Conservation (phyloP, 2,329 filamentous ascomycete genomes). For the Lizonia empirigonia region DNA sequence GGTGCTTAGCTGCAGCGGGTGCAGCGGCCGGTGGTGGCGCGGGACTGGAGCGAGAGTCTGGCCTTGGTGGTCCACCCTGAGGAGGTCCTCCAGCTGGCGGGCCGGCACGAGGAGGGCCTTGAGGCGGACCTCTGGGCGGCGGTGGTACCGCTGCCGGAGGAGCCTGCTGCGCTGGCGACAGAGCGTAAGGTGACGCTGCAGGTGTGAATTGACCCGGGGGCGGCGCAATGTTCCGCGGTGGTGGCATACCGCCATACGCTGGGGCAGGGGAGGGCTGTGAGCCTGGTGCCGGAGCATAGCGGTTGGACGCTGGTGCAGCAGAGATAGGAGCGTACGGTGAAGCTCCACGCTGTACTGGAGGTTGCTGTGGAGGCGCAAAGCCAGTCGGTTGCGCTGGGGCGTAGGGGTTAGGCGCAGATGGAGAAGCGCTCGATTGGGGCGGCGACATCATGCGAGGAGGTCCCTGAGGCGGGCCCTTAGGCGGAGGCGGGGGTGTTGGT, state of each 20-base stretch:
- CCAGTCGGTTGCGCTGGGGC: constrained; percentile 59
- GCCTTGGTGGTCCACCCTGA: constrained; percentile 47
- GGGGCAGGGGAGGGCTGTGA: constrained; percentile 53
- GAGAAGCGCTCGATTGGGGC: constrained; percentile 54
- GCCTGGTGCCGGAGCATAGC: constrained; percentile 70
- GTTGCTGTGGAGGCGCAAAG: constrained; percentile 56
- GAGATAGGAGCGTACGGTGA: constrained; percentile 86
- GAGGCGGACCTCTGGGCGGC: constrained; percentile 50
- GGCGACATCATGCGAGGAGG: constrained; percentile 69
- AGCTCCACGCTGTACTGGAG: constrained; percentile 72
- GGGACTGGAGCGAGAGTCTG: constrained; percentile 53
- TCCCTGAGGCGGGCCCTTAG: constrained; percentile 68
- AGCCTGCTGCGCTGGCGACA: constrained; percentile 43
- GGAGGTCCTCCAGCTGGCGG: constrained; percentile 46
- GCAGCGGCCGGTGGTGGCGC: constrained; percentile 57
- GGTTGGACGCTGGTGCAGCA: constrained; percentile 63
- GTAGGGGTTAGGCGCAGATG: constrained; percentile 60
- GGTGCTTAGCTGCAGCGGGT: constrained; percentile 68
- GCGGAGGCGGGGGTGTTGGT: constrained; percentile 76
- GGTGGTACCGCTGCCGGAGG: constrained; percentile 51
- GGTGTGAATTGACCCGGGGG: constrained; percentile 47
- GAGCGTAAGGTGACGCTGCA: constrained; percentile 45
- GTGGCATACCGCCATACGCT: constrained; percentile 45
- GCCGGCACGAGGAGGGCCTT: constrained; percentile 46
- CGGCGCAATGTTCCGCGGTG: constrained; percentile 52